Percentiles rank a stretch among this genome's conserved stretches.
These are phyloP conservation scores for Cyclocybe aegerita DNA, from an alignment of 768 basidiomycete genomes.

Conservation along the genomic window DNA sequence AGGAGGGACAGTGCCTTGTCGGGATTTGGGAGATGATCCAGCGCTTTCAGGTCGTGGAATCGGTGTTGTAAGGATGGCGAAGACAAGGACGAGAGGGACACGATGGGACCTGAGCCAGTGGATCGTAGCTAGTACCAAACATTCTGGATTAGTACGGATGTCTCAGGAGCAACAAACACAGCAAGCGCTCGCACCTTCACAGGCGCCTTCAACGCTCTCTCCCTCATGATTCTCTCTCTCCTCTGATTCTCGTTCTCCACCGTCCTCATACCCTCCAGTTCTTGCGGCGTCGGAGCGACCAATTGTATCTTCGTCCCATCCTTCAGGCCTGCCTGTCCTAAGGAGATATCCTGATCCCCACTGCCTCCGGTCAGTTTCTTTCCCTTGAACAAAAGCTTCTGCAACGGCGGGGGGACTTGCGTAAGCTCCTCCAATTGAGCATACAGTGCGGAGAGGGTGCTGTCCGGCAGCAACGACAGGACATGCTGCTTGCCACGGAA, in stretches of 20 bases:
- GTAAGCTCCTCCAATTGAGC: slow-evolving; percentile 60
- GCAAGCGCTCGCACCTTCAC: slow-evolving; percentile 46
- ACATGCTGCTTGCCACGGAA: slow-evolving; percentile 49
- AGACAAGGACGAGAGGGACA: slow-evolving; percentile 21
- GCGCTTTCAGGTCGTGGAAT: slow-evolving; percentile 65
- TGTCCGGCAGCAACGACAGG: slow-evolving; percentile 48
- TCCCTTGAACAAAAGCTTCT: slow-evolving; percentile 75
- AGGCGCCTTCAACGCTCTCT: slow-evolving; percentile 55
- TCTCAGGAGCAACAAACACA: neutral
- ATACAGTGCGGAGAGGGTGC: slow-evolving; percentile 52
- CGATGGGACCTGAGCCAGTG: slow-evolving; percentile 36
- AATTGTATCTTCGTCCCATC: slow-evolving; percentile 68
- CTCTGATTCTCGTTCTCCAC: slow-evolving; percentile 58
- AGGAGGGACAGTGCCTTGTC: slow-evolving; percentile 53
- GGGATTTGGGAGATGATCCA: slow-evolving; percentile 66
- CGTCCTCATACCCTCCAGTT: slow-evolving; percentile 52
- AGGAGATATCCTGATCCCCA: slow-evolving; percentile 25
- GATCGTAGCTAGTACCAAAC: slow-evolving; percentile 49
- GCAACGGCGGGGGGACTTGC: slow-evolving; percentile 58
- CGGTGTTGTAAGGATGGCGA: slow-evolving; percentile 44
- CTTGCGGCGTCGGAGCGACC: slow-evolving; percentile 62
- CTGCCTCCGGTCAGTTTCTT: slow-evolving; percentile 38
- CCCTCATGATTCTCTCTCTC: slow-evolving; percentile 56
- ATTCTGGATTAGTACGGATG: neutral
- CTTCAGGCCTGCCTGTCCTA: slow-evolving; percentile 52